Evolutionary conservation across 2,329 filamentous ascomycete species (phyloP).

Genomic region (Monilinia fructigena): DNA sequence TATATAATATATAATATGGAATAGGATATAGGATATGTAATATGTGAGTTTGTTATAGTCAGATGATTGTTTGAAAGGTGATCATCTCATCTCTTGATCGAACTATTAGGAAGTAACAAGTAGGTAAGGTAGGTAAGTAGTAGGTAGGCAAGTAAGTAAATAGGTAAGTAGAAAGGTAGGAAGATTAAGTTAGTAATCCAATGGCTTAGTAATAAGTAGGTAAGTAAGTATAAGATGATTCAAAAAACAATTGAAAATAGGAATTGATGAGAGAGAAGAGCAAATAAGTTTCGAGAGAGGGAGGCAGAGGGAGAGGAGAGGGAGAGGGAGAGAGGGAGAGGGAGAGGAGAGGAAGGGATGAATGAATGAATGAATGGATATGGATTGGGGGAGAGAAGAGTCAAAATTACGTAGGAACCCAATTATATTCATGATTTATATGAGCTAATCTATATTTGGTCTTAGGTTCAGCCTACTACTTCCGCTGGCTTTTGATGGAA

Average conservation of each 20-base stretch:
- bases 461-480: not conserved
- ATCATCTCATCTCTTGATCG: not conserved
- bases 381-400: too few species aligned
- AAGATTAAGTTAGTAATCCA: too few species aligned
- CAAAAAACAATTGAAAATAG: not conserved
- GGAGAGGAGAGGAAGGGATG: too few species aligned
- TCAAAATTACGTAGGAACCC: not conserved
- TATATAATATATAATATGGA: too few species aligned
- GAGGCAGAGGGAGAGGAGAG: not conserved
- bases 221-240: not conserved
- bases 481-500: slow-evolving; percentile 6
- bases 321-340: not conserved
- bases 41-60: not conserved
- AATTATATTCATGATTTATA: not conserved
- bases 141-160: too few species aligned
- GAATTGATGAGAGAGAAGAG: not conserved
- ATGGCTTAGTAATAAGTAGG: too few species aligned
- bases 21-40: too few species aligned
- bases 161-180: too few species aligned
- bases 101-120: not conserved
- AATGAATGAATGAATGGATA: too few species aligned
- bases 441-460: not conserved
- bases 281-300: not conserved
- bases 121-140: too few species aligned
- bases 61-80: not conserved